A percentile compares a stretch with the other conserved stretches of the same genome.
These are phyloP conservation scores for Peronospora belbahrii DNA, from an alignment of 352 stramenopile species.

Conservation along the genomic window DNA sequence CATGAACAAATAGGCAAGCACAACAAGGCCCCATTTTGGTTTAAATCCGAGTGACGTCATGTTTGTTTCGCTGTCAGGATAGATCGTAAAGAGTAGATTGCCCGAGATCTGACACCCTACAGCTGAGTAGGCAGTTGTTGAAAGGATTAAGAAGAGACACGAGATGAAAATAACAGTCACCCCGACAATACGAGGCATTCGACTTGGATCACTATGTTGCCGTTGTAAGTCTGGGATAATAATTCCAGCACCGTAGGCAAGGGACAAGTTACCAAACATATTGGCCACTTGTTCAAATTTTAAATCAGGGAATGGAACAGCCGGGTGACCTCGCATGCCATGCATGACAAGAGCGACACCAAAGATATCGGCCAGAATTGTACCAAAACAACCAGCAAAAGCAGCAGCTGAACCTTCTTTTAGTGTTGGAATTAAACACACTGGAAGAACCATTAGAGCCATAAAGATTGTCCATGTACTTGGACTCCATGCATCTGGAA, in stretches of 20 bases:
- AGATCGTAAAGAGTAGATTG: slow-evolving; percentile 24
- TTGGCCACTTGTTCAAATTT: slow-evolving; percentile 35
- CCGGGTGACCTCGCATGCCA: slow-evolving; percentile 40
- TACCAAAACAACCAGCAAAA: slow-evolving; percentile 48
- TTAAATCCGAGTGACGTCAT: slow-evolving; percentile 34
- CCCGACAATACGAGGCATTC: slow-evolving; percentile 32
- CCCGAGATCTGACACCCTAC: slow-evolving; percentile 29
- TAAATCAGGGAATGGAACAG: slow-evolving; percentile 30
- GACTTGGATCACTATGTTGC: slow-evolving; percentile 18
- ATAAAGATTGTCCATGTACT: slow-evolving; percentile 56
- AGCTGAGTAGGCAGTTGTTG: slow-evolving; percentile 18
- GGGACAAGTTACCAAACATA: slow-evolving; percentile 48
- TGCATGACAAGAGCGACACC: slow-evolving; percentile 37
- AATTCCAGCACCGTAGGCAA: slow-evolving; percentile 41
- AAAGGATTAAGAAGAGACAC: not conserved
- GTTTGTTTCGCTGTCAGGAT: slow-evolving; percentile 11
- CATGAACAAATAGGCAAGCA: slow-evolving; percentile 51
- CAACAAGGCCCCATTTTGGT: slow-evolving; percentile 32
- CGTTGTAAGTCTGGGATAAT: slow-evolving; percentile 17
- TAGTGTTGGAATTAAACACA: slow-evolving; percentile 24
- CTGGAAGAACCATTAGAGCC: slow-evolving; percentile 34
- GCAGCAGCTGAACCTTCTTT: slow-evolving; percentile 43
- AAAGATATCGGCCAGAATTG: slow-evolving; percentile 44
- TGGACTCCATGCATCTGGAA: slow-evolving; percentile 33
- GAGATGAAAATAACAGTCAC: slow-evolving; percentile 28